phyloP scores from a whole-genome alignment of 495 filamentous ascomycete genomes.

The Sphaerosporella brunnea region DNA sequence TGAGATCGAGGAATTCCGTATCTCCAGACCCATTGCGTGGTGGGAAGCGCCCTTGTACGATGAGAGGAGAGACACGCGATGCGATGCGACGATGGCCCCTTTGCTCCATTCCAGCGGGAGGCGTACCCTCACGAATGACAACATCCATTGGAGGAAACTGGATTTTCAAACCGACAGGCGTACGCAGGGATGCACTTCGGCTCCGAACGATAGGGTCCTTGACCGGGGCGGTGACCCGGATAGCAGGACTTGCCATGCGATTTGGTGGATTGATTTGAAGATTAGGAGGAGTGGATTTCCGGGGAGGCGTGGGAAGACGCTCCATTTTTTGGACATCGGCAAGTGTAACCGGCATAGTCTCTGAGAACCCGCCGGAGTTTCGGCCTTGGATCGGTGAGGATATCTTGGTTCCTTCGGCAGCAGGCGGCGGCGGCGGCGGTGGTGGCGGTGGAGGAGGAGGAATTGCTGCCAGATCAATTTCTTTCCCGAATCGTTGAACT shows the following conservation, averaged over 20 bases:
- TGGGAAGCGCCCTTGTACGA: constrained; percentile 30
- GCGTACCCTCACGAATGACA: constrained; percentile 31
- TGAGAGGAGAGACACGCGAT: constrained; percentile 33
- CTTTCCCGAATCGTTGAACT: constrained; percentile 18
- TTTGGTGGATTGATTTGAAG: background rate
- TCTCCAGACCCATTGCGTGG: constrained; percentile 32
- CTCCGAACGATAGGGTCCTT: background rate
- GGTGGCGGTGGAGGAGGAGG: background rate
- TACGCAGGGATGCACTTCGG: background rate
- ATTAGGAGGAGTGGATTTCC: background rate
- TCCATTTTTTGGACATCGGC: constrained; percentile 11
- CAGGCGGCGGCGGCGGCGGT: background rate
- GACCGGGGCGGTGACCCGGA: background rate
- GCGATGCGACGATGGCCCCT: background rate
- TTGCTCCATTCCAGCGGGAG: background rate
- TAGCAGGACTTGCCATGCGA: background rate
- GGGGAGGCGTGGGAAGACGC: background rate
- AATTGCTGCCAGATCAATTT: background rate
- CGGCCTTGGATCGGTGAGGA: constrained; percentile 21
- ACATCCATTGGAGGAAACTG: constrained; percentile 44
- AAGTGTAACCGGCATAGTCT: constrained; percentile 14
- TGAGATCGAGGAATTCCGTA: constrained; percentile 31
- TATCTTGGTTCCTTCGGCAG: constrained; percentile 1
- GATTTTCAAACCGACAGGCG: constrained; percentile 52
- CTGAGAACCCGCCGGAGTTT: constrained; percentile 20